These are phyloP conservation scores for Penicillium parvum DNA, from an alignment of 495 filamentous ascomycete genomes.

Conservation along the genomic window DNA sequence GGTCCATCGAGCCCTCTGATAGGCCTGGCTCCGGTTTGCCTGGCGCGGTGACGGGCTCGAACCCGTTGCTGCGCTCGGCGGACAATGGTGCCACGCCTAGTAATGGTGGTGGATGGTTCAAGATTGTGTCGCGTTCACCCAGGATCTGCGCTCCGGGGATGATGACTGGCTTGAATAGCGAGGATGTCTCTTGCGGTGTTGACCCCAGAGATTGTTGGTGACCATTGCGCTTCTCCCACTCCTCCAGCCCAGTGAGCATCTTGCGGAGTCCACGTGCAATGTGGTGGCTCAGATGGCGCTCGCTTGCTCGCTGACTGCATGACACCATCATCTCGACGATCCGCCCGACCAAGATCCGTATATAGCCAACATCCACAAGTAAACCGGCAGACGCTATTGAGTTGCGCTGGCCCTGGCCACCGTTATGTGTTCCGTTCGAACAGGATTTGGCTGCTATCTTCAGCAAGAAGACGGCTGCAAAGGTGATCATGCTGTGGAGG, in stretches of 20 bases:
- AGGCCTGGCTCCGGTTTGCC: conserved; percentile 34
- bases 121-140: conserved; percentile 39
- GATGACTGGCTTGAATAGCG: conserved; percentile 39
- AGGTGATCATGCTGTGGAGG: conserved; percentile 55
- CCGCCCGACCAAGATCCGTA: conserved; percentile 41
- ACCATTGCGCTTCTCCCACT: conserved; percentile 43
- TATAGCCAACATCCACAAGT: conserved; percentile 37
- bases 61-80: conserved; percentile 39
- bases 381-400: conserved; percentile 46
- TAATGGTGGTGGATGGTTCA: conserved; percentile 38
- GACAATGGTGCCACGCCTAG: conserved; percentile 44
- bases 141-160: conserved; percentile 39
- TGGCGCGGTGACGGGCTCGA: conserved; percentile 17
- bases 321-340: conserved; percentile 46
- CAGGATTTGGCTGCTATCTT: conserved; percentile 48
- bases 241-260: conserved; percentile 46
- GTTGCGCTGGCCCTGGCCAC: conserved; percentile 27
- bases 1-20: conserved; percentile 43
- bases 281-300: conserved; percentile 51
- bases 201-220: conserved; percentile 18
- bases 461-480: conserved; percentile 51
- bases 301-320: conserved; percentile 46
- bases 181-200: conserved; percentile 22
- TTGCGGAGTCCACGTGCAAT: conserved; percentile 50
- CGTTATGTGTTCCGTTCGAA: conserved; percentile 26